Base-by-base conservation (phyloP, 805 yeast species). In the Saturnispora mendoncae region DNA sequence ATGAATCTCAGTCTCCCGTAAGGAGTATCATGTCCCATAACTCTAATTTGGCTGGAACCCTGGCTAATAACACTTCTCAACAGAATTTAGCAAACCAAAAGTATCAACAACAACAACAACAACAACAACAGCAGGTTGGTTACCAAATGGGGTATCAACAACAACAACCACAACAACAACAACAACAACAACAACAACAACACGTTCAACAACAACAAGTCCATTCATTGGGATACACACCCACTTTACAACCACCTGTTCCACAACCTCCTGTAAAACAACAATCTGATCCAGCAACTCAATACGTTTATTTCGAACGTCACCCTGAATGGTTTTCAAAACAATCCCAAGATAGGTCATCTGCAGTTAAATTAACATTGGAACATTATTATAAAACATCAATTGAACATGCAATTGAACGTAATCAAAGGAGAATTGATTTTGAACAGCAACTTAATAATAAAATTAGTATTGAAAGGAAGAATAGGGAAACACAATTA, bases 321-420 rank as follows among this genome's bases (percentile, higher is more conserved):
- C 86, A 83, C 52, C 95, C 96, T 1, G 87, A 82, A 48, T 64
- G 72, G 52, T 69, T 86, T 52, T 72, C 83, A n/a, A 78, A 81
- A 50, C 54, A 70, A 6, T 71, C 92, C 0, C 94, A 83, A 52
- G 95, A 87, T 52, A 78, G 77, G 51, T 86, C 95, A 0, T 78
- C 94, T 0, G 84, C 90, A 2, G 78, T 84, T 33, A 86, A 85
- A 60, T 68, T 87, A 46, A 79, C 80, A 50, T 66, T 87, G 37
- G 95, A 87, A 57, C 85, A 85, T 55, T 84, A 76, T 57, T 87
- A 86, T 62, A 85, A 85, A 49, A 76, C 84, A 58, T 78, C 88
- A 14, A 94, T 88, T 23, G 74, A 76, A 41, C 94, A 87, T 58
- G 97, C 98, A 0, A 87, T 92, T 46, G 98, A 92, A 61, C 71